phyloP scores from a whole-genome alignment of 768 basidiomycete genomes.

The Chlorophyllum brunneum region DNA sequence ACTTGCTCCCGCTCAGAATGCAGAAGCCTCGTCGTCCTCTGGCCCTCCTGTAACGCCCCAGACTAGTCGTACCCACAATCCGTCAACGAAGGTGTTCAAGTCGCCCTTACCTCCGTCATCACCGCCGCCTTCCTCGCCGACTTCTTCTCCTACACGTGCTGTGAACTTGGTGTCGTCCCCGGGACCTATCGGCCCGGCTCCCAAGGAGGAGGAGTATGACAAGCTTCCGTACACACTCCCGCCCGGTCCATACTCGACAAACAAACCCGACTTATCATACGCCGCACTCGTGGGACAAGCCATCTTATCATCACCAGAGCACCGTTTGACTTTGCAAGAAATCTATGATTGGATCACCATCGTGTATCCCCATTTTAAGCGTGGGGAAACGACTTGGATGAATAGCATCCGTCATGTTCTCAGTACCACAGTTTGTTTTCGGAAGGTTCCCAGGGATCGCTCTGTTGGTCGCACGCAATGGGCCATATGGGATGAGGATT shows the following conservation, averaged over 20 bases:
- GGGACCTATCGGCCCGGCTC: constrained; percentile 66
- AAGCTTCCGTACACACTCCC: constrained; percentile 75
- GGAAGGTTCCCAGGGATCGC: constrained; percentile 77
- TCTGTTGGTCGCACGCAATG: constrained; percentile 80
- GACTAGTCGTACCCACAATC: constrained; percentile 31
- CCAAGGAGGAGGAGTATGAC: constrained; percentile 62
- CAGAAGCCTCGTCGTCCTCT: constrained; percentile 30
- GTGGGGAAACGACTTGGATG: constrained; percentile 94
- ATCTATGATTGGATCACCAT: constrained; percentile 96
- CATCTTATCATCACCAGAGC: constrained; percentile 77
- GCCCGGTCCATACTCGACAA: constrained; percentile 74
- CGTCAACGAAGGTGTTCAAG: constrained; percentile 23
- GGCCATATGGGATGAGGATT: constrained; percentile 81
- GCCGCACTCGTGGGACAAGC: constrained; percentile 96
- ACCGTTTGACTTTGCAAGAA: constrained; percentile 87
- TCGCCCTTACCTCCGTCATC: constrained; percentile 61
- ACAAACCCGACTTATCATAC: constrained; percentile 86
- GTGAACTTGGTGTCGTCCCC: constrained; percentile 84
- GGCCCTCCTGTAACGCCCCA: constrained; percentile 50
- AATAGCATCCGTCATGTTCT: constrained; percentile 97
- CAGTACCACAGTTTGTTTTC: constrained; percentile 87
- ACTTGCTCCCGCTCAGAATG: constrained; percentile 22
- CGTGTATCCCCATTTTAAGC: constrained; percentile 90
- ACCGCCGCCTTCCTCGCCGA: constrained; percentile 55
- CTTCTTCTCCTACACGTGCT: constrained; percentile 33